Evolutionary conservation across 495 filamentous ascomycete species (phyloP).

Genomic region (Glarea lozoyensis): DNA sequence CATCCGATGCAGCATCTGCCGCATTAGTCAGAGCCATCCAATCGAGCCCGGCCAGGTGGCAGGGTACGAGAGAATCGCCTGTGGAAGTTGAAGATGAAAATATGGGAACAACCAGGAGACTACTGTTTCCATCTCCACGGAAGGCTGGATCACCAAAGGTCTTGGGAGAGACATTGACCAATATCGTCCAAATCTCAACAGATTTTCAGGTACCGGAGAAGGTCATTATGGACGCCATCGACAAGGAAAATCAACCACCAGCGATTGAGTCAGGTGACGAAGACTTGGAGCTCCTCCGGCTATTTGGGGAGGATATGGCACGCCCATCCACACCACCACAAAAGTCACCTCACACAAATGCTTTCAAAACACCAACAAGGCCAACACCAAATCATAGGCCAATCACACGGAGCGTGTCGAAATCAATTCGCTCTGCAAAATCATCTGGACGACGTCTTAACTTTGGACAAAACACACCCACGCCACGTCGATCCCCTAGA

Average conservation of each 20-base stretch:
- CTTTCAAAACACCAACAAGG: conserved; percentile 48
- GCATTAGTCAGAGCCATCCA: conserved; percentile 56
- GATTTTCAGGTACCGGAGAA: conserved; percentile 27
- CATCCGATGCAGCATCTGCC: conserved; percentile 43
- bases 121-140: conserved; percentile 68
- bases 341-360: conserved; percentile 33
- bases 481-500: conserved; percentile 31
- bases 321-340: conserved; percentile 57
- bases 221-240: conserved; percentile 14
- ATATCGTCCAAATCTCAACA: conserved; percentile 40
- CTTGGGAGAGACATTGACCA: conserved; percentile 50
- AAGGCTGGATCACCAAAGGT: conserved; percentile 50
- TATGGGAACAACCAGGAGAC: conserved; percentile 61
- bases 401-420: conserved; percentile 45
- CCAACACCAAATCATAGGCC: conserved; percentile 47
- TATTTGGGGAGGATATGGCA: conserved; percentile 45
- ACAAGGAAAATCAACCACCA: conserved; percentile 33
- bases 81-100: conserved; percentile 47
- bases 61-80: conserved; percentile 56
- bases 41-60: conserved; percentile 60
- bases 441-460: conserved; percentile 10
- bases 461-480: conserved; percentile 33
- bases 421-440: conserved; percentile 35
- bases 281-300: conserved; percentile 43
- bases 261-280: conserved; percentile 11